phyloP scores from a whole-genome alignment of 768 basidiomycete genomes.

The Pleurotus ostreatus region DNA sequence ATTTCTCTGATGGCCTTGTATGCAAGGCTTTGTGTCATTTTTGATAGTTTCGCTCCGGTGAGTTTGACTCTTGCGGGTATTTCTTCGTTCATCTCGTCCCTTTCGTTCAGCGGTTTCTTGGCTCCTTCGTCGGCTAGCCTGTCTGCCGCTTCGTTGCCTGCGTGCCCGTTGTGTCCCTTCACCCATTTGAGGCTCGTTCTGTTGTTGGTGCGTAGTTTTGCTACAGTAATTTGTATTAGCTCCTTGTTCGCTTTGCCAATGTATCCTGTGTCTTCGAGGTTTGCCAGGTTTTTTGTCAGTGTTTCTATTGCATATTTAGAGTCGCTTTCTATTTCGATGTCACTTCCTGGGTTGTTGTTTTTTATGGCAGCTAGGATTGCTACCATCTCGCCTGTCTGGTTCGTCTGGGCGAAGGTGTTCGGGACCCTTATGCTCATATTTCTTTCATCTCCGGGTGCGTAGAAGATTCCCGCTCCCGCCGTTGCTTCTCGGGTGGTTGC shows the following conservation, averaged over 20 bases:
- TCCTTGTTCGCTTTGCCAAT: constrained; percentile 12
- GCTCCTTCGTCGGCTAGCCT: constrained; percentile 14
- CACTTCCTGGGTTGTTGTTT: neutral
- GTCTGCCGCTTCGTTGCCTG: constrained; percentile 20
- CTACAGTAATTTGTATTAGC: constrained; percentile 6
- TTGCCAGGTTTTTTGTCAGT: constrained; percentile 13
- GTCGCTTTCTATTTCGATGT: no score
- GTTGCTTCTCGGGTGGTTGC: neutral
- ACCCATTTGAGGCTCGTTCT: constrained; percentile 18
- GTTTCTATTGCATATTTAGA: constrained; percentile 18
- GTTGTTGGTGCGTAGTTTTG: constrained; percentile 11
- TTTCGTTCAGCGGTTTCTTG: neutral
- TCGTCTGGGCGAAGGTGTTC: constrained; percentile 10
- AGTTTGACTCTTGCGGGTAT: neutral
- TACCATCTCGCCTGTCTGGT: constrained; percentile 16
- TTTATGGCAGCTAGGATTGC: constrained; percentile 8
- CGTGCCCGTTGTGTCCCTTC: constrained; percentile 18
- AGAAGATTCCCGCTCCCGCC: neutral
- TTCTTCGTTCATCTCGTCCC: constrained; percentile 2
- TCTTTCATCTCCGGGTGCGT: constrained; percentile 4
- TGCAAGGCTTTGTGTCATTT: constrained; percentile 14
- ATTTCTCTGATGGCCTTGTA: constrained; percentile 10
- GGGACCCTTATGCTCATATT: constrained; percentile 15
- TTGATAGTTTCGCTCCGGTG: constrained; percentile 12
- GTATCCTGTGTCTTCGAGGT: constrained; percentile 25